Evolutionary conservation across 148 eudicot genomes (phyloP).

Genomic region (Vaccinium corymbosum): DNA sequence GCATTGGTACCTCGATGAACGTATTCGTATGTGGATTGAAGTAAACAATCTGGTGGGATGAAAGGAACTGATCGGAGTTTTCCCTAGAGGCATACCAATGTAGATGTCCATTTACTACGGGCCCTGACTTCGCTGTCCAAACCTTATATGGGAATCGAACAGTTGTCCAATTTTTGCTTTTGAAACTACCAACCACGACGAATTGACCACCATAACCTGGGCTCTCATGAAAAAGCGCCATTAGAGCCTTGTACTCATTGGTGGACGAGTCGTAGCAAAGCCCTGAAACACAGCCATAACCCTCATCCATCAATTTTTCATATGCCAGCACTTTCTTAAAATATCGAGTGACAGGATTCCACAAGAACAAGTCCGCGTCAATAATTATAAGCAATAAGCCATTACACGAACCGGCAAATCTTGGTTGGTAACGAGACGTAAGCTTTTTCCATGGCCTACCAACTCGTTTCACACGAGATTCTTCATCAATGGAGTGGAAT

Average conservation of each 20-base stretch:
- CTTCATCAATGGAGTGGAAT: not conserved
- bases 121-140: not conserved
- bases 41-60: not conserved
- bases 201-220: too few relatives aligned
- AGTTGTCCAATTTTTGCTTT: not conserved
- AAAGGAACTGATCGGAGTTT: too few relatives aligned
- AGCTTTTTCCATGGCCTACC: not conserved
- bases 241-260: not conserved
- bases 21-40: not conserved
- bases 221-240: not conserved
- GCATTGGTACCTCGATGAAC: slow-evolving; percentile 2
- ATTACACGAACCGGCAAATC: not conserved
- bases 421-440: too few relatives aligned
- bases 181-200: not conserved
- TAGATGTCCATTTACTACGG: not conserved
- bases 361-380: not conserved
- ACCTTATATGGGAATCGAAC: not conserved
- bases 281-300: not conserved
- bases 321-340: not conserved
- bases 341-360: slow-evolving; percentile 1
- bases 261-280: not conserved
- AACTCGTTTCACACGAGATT: not conserved
- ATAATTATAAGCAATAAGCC: not conserved
- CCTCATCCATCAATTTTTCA: not conserved
- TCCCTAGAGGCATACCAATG: not conserved